Percentiles rank a stretch among this genome's conserved stretches.
Evolutionary conservation across 805 yeast genomes (phyloP).

Genomic region (Kregervanrija fluxuum): DNA sequence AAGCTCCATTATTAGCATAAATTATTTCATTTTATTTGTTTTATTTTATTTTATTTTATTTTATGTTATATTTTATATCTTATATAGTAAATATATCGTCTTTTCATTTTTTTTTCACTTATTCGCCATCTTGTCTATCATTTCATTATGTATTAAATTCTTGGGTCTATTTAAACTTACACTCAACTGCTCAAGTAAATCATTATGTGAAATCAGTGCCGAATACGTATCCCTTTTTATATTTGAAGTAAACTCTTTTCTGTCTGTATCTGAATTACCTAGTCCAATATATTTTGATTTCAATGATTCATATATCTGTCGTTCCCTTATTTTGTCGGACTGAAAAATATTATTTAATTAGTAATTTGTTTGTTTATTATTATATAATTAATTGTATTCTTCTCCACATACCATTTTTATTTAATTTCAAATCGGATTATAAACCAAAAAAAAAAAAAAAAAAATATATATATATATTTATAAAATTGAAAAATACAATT

Average conservation of each 20-base stretch:
- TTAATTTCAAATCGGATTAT: too few relatives aligned
- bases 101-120: constrained; percentile 10
- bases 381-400: neutral
- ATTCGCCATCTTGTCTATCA: constrained; percentile 34
- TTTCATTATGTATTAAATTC: constrained; percentile 22
- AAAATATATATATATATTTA: too few relatives aligned
- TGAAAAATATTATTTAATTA: constrained; percentile 9
- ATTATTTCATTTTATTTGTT: neutral
- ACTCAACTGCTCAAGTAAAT: constrained; percentile 46
- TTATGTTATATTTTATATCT: neutral
- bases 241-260: constrained; percentile 63
- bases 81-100: neutral
- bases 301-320: constrained; percentile 46
- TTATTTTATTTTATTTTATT: neutral
- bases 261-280: constrained; percentile 66
- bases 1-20: constrained; percentile 27
- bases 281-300: constrained; percentile 65
- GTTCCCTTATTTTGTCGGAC: constrained; percentile 64
- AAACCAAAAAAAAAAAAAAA: too few relatives aligned
- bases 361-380: too few relatives aligned
- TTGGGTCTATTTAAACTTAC: constrained; percentile 44
- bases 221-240: constrained; percentile 62
- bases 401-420: constrained; percentile 5
- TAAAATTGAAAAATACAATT: too few relatives aligned
- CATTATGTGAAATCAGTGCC: constrained; percentile 52